These are phyloP conservation scores for Arthrobotrys conoides DNA, from an alignment of 2,329 filamentous ascomycete genomes.

Conservation along the genomic window DNA sequence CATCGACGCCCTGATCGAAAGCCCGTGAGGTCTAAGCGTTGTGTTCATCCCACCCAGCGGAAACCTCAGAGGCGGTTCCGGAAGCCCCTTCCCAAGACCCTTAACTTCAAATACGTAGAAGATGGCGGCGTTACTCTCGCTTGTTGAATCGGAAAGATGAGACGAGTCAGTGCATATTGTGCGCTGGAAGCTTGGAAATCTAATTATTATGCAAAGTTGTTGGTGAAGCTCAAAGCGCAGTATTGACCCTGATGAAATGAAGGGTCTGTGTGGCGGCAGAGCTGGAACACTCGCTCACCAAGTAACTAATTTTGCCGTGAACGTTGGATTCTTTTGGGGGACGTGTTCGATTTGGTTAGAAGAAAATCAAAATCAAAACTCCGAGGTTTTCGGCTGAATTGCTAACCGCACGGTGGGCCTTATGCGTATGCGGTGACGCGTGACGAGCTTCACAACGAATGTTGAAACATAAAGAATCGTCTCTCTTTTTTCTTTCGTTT, in stretches of 20 bases:
- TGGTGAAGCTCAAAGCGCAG: constrained; percentile 13
- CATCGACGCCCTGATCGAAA: constrained; percentile 3
- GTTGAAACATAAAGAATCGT: background rate
- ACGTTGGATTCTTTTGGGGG: background rate
- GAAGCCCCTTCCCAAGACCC: background rate
- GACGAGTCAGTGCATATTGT: constrained; percentile 13
- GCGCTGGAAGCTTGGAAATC: background rate
- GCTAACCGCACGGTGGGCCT: background rate
- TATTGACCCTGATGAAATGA: constrained; percentile 6
- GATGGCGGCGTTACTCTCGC: background rate
- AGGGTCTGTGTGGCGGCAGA: constrained; percentile 29
- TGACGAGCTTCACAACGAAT: background rate
- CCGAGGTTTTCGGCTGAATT: constrained; percentile 28
- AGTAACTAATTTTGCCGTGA: constrained; percentile 11
- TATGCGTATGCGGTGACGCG: background rate
- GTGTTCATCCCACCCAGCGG: constrained; percentile 3
- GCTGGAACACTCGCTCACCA: constrained; percentile 18
- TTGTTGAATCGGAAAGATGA: constrained; percentile 23
- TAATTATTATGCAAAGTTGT: background rate
- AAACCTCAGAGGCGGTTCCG: background rate
- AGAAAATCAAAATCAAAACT: constrained; percentile 7
- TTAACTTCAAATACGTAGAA: background rate
- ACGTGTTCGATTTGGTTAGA: background rate
- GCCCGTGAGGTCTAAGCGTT: constrained; percentile 14
- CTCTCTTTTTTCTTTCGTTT: background rate